These are phyloP conservation scores for Spathaspora sp. DNA, from an alignment of 1,139 yeast genomes.

Conservation along the genomic window DNA sequence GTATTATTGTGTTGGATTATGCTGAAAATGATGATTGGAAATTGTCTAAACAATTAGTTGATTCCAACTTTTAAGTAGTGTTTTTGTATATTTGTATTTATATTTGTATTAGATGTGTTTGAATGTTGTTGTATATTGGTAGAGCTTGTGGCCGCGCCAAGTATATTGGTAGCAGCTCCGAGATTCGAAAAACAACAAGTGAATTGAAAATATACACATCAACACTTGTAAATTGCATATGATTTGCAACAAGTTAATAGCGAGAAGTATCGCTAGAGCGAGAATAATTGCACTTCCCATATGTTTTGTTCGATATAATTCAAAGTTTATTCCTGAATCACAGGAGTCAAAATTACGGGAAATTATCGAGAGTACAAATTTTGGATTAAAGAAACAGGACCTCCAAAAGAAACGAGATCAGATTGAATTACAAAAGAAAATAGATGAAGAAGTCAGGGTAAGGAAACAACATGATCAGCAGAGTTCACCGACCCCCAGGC, in stretches of 20 bases:
- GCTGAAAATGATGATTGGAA: constrained; percentile 65
- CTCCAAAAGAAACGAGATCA: constrained; percentile 6
- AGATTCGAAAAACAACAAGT: no score
- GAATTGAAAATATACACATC: neutral
- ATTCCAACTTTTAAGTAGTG: constrained; percentile 47
- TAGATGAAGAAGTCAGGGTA: constrained; percentile 11
- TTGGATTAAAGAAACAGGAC: constrained; percentile 16
- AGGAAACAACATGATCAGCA: constrained; percentile 7
- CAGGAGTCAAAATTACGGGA: constrained; percentile 15
- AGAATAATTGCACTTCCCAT: neutral
- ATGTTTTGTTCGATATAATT: neutral
- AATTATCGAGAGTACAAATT: constrained; percentile 24
- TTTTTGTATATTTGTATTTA: neutral
- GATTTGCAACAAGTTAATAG: neutral
- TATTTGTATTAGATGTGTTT: neutral
- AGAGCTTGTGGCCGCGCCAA: no score
- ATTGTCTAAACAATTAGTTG: constrained; percentile 51
- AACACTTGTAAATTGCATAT: neutral
- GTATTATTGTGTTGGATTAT: constrained; percentile 68
- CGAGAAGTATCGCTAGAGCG: neutral
- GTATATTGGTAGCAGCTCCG: no score
- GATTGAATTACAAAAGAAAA: constrained; percentile 8
- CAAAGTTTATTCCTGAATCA: neutral
- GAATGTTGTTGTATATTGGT: neutral
- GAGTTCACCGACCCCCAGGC: neutral